Evolutionary conservation across 2,329 filamentous ascomycete genomes (phyloP), one percentile per base, ranked within the genome.

Genomic region (Grosmannia serpens): DNA sequence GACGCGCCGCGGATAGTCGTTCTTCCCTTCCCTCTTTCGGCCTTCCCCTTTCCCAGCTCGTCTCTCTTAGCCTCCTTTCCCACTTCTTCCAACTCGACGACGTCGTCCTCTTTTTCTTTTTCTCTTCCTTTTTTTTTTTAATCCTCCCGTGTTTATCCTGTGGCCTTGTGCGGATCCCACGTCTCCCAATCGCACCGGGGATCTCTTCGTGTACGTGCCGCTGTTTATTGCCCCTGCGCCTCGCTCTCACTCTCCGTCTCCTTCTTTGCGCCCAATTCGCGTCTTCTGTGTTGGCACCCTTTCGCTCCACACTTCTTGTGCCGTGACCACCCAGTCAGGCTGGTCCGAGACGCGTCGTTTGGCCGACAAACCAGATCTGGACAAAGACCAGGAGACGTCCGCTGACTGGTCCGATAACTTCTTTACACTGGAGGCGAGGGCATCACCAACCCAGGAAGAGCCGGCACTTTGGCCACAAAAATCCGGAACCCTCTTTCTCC

Each of bases 1-100:
- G 62, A 63, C 60, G 62, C 60, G 61, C 59, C 61, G 58, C 61
- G 59, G 56, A 59, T 55, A 44, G 61, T 56, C 59, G 55, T 60
- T 61, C 47, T 57, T 62, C 35, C 61, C 54, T 61, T 61, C 50
- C 38, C 38, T 26, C 31, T 31, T 54, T 46, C 17, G 24, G 31
- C 29, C 46, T 55, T 26, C 33, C 29, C 52, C 54, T 55, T 54
- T 33, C 29, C 26, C 26, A 50, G 24, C 33, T 26, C 38, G 24
- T 38, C 9, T 9, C 9, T 9, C 13, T 27, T 49, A 27, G 17
- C 13, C 38, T 41, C 17, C 41, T 38, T 50, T 31, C 24, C 20
- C 26, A 44, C 6, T 49, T 41, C 29, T 38, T 54, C 15, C 22
- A 35, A 17, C 27, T 11, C 33, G 27, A 22, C 29, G 22, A 41